Evolutionary conservation across 2,329 filamentous ascomycete species (phyloP), one percentile per base, ranked within the genome.

Genomic region (Calonectria leucothoes): DNA sequence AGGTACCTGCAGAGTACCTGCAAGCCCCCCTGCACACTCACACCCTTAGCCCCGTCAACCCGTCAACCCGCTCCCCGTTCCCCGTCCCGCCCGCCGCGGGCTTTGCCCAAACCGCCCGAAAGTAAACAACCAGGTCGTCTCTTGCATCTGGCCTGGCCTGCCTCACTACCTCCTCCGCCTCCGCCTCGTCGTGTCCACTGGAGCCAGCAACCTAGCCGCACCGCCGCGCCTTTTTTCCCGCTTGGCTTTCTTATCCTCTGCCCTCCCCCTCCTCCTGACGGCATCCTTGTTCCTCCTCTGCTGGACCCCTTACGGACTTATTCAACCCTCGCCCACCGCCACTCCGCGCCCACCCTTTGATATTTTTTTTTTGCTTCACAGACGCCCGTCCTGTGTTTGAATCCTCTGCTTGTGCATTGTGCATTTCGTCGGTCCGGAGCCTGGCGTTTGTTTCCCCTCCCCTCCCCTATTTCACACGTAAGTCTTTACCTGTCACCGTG

Each of bases 391-490:
- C 72, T 68, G 69, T 48, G 69, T 75, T 73, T 66, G 69, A 75
- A 39, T 72, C 74, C 68, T 75, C 27, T 72, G 74, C 69, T 67
- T 71, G 63, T 70, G 55, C 73, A 55, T 77, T 78, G 74, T 77
- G 78, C 75, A 76, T 72, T 64, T 74, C 65, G 70, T 77, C 70
- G 66, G 65, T 73, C 69, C 69, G 75, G 77, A 81, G 79, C 80
- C 77, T 76, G 77, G 80, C 77, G 78, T 81, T 81, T 78, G 78
- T 75, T 78, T 77, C 75, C 73, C 69, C 71, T 63, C 74, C 73
- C 78, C 75, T n/a, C 77, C 77, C 67, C 29, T 74, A 74, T 77
- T 75, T 78, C 75, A 74, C 75, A 57, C 25, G 75, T 80, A 69
- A 78, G 78, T 80, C 37, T 59, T 64, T 76, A 75, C 76, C 72